Evolutionary conservation across 306 rosid genomes (phyloP).

Genomic region (Adenanthera pavonina): DNA sequence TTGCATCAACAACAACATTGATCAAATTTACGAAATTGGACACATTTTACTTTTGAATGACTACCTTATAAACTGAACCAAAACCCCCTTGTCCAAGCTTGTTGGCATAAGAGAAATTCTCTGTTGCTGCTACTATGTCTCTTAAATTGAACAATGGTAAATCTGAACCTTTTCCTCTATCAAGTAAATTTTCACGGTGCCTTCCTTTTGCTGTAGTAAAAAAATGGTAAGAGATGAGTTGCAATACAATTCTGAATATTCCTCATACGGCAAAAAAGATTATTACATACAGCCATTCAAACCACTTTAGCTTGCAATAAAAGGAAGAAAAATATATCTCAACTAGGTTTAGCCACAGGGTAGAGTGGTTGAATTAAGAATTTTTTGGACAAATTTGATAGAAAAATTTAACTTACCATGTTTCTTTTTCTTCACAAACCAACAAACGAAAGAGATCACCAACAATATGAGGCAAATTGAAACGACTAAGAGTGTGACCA

Average conservation of each 20-base stretch:
- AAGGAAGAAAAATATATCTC: too few relatives aligned
- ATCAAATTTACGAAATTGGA: background rate
- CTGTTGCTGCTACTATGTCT: slow-evolving; percentile 53
- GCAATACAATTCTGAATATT: background rate
- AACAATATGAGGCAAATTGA: slow-evolving; percentile 22
- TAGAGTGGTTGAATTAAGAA: background rate
- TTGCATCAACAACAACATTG: background rate
- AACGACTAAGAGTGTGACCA: slow-evolving; percentile 26
- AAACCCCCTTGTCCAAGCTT: background rate
- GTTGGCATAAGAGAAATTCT: slow-evolving; percentile 41
- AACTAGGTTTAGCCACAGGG: too few relatives aligned
- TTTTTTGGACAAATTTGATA: background rate
- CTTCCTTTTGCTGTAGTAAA: too few relatives aligned
- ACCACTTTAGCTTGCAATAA: too few relatives aligned
- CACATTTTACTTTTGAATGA: background rate
- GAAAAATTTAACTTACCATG: background rate
- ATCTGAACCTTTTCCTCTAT: slow-evolving; percentile 22
- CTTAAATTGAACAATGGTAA: slow-evolving; percentile 47
- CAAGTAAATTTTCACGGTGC: slow-evolving; percentile 10
- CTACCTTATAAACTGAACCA: background rate
- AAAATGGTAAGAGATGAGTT: background rate
- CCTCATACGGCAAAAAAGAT: too few relatives aligned
- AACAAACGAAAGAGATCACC: background rate
- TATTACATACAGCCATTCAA: too few relatives aligned
- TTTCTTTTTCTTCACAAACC: slow-evolving; percentile 6